Percentiles rank a stretch among this genome's conserved stretches.
Conservation (phyloP, 345 rosid species). For the Eucalyptus regnans region DNA sequence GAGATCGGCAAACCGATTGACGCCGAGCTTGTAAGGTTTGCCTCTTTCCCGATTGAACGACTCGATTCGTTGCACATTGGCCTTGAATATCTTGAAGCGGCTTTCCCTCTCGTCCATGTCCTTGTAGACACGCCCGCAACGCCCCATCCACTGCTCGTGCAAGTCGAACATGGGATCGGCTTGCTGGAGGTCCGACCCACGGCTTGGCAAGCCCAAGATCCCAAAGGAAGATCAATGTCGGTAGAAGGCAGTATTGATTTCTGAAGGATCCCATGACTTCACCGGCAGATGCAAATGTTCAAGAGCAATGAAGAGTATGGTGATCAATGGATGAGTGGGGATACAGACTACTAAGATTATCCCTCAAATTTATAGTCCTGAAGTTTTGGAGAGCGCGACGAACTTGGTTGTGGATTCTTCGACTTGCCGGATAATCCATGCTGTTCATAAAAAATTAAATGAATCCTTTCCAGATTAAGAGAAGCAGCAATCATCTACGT, state of each 20-base stretch:
- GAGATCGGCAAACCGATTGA: slow-evolving; percentile 34
- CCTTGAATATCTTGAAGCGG: slow-evolving; percentile 23
- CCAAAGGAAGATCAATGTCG: background rate
- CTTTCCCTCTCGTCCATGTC: slow-evolving; percentile 10
- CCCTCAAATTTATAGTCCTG: background rate
- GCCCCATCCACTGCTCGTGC: slow-evolving; percentile 18
- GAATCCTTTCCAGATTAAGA: too few species aligned
- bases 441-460: too few species aligned
- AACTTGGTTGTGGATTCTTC: background rate
- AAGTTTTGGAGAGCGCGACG: background rate
- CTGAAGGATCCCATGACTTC: background rate
- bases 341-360: background rate
- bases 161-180: background rate
- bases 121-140: slow-evolving; percentile 10
- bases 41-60: slow-evolving; percentile 8
- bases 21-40: slow-evolving; percentile 28
- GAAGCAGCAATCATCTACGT: too few species aligned
- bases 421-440: too few species aligned
- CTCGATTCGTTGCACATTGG: slow-evolving; percentile 19
- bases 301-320: background rate
- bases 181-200: background rate
- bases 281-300: background rate
- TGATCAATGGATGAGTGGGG: background rate
- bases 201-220: background rate
- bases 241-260: background rate